Conservation (phyloP, 805 yeast species). For the Vanderwaltozyma yarrowii region DNA sequence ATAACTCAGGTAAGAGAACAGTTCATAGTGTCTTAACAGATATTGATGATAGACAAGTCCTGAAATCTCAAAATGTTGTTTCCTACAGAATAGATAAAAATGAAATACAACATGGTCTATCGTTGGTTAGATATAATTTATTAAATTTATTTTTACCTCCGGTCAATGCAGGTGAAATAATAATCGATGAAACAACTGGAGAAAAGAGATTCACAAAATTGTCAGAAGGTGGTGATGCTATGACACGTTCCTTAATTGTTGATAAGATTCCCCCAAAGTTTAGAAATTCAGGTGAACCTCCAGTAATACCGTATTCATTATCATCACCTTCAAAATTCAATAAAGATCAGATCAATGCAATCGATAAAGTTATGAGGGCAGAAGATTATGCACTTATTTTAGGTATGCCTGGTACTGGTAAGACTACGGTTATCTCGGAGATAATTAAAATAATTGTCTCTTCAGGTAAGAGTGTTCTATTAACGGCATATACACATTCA, state of each 20-base stretch:
- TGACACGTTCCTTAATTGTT: slow-evolving; percentile 28
- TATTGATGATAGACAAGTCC: slow-evolving; percentile 6
- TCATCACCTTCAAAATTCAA: slow-evolving; percentile 36
- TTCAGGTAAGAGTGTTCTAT: slow-evolving; percentile 54
- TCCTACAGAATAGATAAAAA: slow-evolving; percentile 70
- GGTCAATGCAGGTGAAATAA: slow-evolving; percentile 24
- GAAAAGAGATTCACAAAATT: slow-evolving; percentile 9
- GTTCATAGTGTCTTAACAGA: slow-evolving; percentile 11
- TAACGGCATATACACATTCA: slow-evolving; percentile 86
- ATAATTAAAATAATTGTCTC: slow-evolving; percentile 49
- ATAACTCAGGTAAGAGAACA: slow-evolving; percentile 1
- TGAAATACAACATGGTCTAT: slow-evolving; percentile 63
- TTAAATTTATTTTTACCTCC: slow-evolving; percentile 49
- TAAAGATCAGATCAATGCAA: slow-evolving; percentile 59
- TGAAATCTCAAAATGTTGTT: slow-evolving; percentile 28
- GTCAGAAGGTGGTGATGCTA: slow-evolving; percentile 30
- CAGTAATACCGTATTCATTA: slow-evolving; percentile 16
- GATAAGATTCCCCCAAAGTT: slow-evolving; percentile 26
- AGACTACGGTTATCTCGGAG: slow-evolving; percentile 80
- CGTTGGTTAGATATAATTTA: slow-evolving; percentile 66
- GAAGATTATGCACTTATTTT: slow-evolving; percentile 70
- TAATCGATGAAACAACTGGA: slow-evolving; percentile 10
- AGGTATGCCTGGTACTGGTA: slow-evolving; percentile 99
- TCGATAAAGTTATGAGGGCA: slow-evolving; percentile 52
- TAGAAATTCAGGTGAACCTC: slow-evolving; percentile 2